Base-by-base conservation (phyloP, 2,329 filamentous ascomycete species). In the Pleurostoma richardsiae region DNA sequence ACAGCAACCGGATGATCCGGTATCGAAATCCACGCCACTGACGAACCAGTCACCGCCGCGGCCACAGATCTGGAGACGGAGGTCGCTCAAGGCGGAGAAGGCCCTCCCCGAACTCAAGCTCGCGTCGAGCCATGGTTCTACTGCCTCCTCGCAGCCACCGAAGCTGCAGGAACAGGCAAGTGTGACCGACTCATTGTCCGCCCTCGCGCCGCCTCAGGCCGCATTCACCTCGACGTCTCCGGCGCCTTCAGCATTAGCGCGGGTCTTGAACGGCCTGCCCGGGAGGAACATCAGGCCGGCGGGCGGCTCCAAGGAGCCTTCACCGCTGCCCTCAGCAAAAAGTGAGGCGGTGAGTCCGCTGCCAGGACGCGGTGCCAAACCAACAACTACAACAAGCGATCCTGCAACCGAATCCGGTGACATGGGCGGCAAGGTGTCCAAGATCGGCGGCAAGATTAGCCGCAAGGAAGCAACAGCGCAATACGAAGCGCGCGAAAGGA, bases 41-140 rank as follows among this genome's bases (percentile, higher is more conserved):
- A 40, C 55, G 10, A 51, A 47, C 50, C 57, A 53, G 39, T 62
- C 59, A 29, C 54, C 64, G 10, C 52, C 53, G 30, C 52, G 55
- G 41, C 54, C 55, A 6, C 63, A 71, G 50, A 63, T 73, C 30
- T 80, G 76, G 76, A 69, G 70, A 47, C 68, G 77, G 44, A 71
- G 77, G 41, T 77, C 75, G 10, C 61, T 71, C 29, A 79, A 74
- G 57, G 66, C 66, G 46, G 73, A 78, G 45, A 66, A 67, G 44
- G 69, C 62, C 50, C 58, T 74, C 31, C 68, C 72, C 41, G 69
- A 72, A 47, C 68, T 80, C 43, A 74, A 73, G 49, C 63, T 80
- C 45, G 57, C 70, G 42, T 56, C 62, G 39, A 78, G 72, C 47
- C 68, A 77, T 60, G 74, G 75, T 36, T 79, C 75, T 26, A 78